A percentile compares a stretch with the other conserved stretches of the same genome.
These are phyloP conservation scores for Phytophthora podocarpi DNA, from an alignment of 352 stramenopile genomes.

Conservation along the genomic window DNA sequence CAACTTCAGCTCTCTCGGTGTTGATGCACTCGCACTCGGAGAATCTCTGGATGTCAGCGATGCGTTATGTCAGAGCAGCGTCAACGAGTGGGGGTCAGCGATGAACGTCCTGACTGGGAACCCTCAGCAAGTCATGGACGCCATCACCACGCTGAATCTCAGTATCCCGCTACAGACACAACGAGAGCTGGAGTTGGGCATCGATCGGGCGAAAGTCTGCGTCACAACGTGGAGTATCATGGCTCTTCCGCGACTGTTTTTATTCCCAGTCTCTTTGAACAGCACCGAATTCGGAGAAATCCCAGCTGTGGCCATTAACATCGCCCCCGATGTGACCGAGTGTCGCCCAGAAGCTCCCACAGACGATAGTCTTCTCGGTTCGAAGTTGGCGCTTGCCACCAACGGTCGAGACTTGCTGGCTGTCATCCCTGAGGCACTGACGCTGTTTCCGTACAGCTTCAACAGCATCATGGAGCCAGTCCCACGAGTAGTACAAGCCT, in stretches of 20 bases:
- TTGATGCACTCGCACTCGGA: constrained; percentile 17
- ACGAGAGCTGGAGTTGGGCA: constrained; percentile 24
- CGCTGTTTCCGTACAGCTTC: constrained; percentile 33
- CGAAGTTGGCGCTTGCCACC: constrained; percentile 15
- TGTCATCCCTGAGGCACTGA: constrained; percentile 26
- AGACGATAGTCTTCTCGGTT: constrained; percentile 7
- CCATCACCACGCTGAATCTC: constrained; percentile 22
- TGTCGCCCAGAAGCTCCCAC: constrained; percentile 17
- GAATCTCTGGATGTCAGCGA: constrained; percentile 18
- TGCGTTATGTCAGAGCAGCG: constrained; percentile 18
- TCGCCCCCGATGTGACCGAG: constrained; percentile 21
- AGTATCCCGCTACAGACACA: constrained; percentile 20
- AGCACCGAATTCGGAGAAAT: constrained; percentile 18
- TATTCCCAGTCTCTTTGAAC: constrained; percentile 16
- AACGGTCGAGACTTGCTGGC: constrained; percentile 27
- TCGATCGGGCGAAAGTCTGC: constrained; percentile 15
- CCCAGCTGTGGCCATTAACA: constrained; percentile 27
- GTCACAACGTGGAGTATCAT: constrained; percentile 31
- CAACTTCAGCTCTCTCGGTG: constrained; percentile 21
- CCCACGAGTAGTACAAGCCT: constrained; percentile 10
- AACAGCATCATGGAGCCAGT: constrained; percentile 19
- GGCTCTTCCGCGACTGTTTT: constrained; percentile 28
- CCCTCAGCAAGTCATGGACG: constrained; percentile 18
- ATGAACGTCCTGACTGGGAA: constrained; percentile 23
- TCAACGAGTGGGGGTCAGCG: constrained; percentile 29